Conservation (phyloP, 176 grass and related monocot species). For the Musa acuminata region DNA sequence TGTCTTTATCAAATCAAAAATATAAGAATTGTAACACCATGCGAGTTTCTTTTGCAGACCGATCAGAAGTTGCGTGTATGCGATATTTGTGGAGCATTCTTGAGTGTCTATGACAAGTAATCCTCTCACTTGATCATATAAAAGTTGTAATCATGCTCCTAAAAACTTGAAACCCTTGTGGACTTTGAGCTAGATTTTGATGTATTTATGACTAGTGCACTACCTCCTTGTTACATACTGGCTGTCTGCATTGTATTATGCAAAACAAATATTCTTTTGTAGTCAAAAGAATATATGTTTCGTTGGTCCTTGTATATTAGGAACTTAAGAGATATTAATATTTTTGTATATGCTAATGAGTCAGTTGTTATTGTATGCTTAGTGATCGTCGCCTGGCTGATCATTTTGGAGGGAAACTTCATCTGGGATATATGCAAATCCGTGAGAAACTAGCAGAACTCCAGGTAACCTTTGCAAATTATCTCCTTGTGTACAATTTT, state of each 20-base stretch:
- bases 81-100: slow-evolving; percentile 97
- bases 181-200: too few relatives aligned
- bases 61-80: slow-evolving; percentile 95
- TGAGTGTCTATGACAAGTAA: slow-evolving; percentile 52
- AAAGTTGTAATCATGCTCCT: not conserved
- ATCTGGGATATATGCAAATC: slow-evolving; percentile 89
- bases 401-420: slow-evolving; percentile 99
- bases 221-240: too few relatives aligned
- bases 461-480: slow-evolving; percentile 31
- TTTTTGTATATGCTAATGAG: not conserved
- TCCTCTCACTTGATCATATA: not conserved
- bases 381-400: slow-evolving; percentile 94
- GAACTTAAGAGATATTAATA: too few relatives aligned
- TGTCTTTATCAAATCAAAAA: not conserved
- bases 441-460: slow-evolving; percentile 76
- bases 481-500: not conserved
- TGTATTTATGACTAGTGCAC: too few relatives aligned
- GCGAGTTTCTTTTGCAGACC: slow-evolving; percentile 48
- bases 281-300: too few relatives aligned
- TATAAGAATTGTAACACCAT: not conserved
- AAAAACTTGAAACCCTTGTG: too few relatives aligned
- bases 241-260: too few relatives aligned
- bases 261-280: too few relatives aligned
- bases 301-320: too few relatives aligned
- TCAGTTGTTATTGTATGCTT: slow-evolving; percentile 17